These are phyloP conservation scores for Protomyces arabidopsidicola DNA, from an alignment of 1,139 yeast genomes.

Conservation along the genomic window DNA sequence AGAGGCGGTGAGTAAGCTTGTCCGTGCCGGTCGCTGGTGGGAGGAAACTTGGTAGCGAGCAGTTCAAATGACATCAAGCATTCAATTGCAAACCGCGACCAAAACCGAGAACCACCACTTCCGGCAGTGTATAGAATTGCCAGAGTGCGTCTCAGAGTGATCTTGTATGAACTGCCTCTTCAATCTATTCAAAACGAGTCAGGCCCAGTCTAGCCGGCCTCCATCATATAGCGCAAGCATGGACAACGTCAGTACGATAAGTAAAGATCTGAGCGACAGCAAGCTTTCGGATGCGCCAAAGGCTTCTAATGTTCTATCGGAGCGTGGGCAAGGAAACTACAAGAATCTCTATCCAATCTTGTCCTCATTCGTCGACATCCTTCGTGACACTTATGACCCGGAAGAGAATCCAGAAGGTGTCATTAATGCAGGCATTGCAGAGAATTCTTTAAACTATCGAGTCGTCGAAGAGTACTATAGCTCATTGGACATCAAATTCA, in stretches of 20 bases:
- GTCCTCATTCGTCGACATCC: neutral
- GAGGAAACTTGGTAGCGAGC: slow-evolving; percentile 80
- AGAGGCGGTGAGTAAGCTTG: slow-evolving; percentile 48
- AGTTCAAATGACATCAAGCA: slow-evolving; percentile 1
- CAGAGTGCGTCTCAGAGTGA: too few relatives aligned
- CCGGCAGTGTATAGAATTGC: too few relatives aligned
- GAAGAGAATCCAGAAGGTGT: neutral
- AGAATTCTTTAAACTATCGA: neutral
- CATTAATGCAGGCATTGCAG: neutral
- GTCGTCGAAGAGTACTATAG: neutral
- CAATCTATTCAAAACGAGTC: too few relatives aligned
- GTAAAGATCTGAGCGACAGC: neutral
- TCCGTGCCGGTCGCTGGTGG: slow-evolving; percentile 61
- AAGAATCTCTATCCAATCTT: neutral
- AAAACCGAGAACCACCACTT: neutral
- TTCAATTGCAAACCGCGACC: neutral
- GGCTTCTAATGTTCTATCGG: neutral
- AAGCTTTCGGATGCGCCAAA: neutral
- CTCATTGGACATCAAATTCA: neutral
- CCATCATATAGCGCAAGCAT: neutral
- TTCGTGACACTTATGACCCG: neutral
- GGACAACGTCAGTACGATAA: neutral
- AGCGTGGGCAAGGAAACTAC: neutral
- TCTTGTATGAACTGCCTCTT: too few relatives aligned
- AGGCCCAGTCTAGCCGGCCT: too few relatives aligned